Evolutionary conservation across 179 eudicot genomes (phyloP).

Genomic region (Dionaea muscipula): DNA sequence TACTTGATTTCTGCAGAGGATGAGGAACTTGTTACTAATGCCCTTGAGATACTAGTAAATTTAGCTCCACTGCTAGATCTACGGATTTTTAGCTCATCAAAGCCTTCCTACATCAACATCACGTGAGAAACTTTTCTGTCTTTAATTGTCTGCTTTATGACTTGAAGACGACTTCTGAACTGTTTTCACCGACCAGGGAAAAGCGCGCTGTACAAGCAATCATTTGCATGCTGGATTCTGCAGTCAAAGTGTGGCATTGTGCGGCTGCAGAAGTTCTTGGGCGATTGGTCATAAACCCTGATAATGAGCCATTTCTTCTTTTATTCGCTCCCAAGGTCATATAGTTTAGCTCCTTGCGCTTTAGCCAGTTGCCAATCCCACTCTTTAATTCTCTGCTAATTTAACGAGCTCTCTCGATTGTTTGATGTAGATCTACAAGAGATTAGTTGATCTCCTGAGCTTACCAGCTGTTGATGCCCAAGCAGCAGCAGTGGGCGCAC

Average conservation of each 20-base stretch:
- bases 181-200: slow-evolving; percentile 35
- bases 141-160: neutral
- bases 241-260: slow-evolving; percentile 81
- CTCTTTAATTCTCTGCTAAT: neutral
- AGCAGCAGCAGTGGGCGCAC: slow-evolving; percentile 89
- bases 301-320: slow-evolving; percentile 82
- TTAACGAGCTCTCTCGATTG: neutral
- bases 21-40: slow-evolving; percentile 94
- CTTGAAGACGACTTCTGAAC: neutral
- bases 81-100: slow-evolving; percentile 82
- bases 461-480: slow-evolving; percentile 71
- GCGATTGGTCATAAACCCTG: slow-evolving; percentile 80
- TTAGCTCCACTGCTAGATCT: slow-evolving; percentile 78
- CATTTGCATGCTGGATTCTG: slow-evolving; percentile 73
- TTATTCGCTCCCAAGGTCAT: slow-evolving; percentile 78
- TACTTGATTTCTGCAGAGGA: slow-evolving; percentile 45
- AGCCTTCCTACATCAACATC: slow-evolving; percentile 75
- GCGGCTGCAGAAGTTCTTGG: slow-evolving; percentile 93
- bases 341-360: slow-evolving; percentile 1
- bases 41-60: slow-evolving; percentile 85
- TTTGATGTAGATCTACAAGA: slow-evolving; percentile 57
- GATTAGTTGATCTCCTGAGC: slow-evolving; percentile 77
- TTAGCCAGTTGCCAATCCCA: neutral
- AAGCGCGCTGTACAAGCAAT: slow-evolving; percentile 81
- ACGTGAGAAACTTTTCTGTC: slow-evolving; percentile 38